phyloP scores from a whole-genome alignment of 2,329 filamentous ascomycete genomes.

The Ascochyta fabae region DNA sequence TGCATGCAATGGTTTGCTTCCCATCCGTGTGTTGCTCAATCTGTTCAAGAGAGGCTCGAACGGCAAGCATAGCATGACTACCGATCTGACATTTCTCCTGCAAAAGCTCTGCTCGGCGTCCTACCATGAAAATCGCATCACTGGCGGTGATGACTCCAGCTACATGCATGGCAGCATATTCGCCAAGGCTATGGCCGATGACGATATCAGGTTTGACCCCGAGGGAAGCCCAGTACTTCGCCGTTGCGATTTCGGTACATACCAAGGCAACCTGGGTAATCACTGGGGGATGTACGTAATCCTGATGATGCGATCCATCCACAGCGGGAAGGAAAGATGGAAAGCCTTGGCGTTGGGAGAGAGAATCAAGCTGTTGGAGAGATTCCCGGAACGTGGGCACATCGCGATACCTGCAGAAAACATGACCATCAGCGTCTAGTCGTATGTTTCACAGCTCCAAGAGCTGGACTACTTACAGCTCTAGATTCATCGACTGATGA shows the following conservation, averaged over 20 bases:
- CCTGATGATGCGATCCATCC: too few relatives aligned
- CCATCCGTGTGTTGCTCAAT: too few relatives aligned
- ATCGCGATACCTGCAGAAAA: not conserved
- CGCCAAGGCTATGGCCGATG: conserved; percentile 44
- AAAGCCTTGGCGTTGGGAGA: too few relatives aligned
- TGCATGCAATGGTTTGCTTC: too few relatives aligned
- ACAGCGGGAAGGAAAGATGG: too few relatives aligned
- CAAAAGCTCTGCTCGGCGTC: not conserved
- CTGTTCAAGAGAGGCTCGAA: too few relatives aligned
- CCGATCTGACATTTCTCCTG: not conserved
- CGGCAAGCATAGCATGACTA: not conserved
- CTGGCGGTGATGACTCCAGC: conserved; percentile 42
- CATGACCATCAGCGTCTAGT: too few relatives aligned
- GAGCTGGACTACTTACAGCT: too few relatives aligned
- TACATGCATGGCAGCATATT: conserved; percentile 47
- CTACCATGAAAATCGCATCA: conserved; percentile 47
- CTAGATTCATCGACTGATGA: too few relatives aligned
- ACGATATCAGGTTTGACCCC: conserved; percentile 18
- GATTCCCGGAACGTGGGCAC: not conserved
- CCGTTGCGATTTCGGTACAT: not conserved
- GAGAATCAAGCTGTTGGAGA: not conserved
- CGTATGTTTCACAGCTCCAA: too few relatives aligned
- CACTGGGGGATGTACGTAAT: too few relatives aligned
- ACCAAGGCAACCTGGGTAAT: not conserved
- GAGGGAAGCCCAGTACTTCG: conserved; percentile 1